Conservation (phyloP, 2,329 filamentous ascomycete species). For the Bipolaris cookei region DNA sequence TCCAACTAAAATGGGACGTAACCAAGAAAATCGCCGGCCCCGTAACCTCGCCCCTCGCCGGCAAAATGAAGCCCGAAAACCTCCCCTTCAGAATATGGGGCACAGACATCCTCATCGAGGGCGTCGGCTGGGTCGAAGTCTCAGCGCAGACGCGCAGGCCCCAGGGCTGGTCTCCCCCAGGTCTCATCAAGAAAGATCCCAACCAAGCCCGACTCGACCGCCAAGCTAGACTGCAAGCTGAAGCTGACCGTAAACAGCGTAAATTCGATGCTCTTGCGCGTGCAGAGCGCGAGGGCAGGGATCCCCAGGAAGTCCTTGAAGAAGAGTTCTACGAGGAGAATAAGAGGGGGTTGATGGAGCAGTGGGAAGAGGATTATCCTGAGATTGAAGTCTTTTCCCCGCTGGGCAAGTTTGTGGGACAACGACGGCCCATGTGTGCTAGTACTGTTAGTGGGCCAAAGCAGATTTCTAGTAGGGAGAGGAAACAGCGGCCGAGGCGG, state of each 20-base stretch:
- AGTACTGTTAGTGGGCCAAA: constrained; percentile 67
- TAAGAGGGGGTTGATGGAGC: constrained; percentile 20
- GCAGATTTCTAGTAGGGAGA: constrained; percentile 56
- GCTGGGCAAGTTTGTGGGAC: constrained; percentile 77
- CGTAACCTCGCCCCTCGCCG: constrained; percentile 68
- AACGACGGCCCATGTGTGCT: constrained; percentile 72
- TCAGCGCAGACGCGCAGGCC: constrained; percentile 73
- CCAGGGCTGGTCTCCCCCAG: constrained; percentile 39
- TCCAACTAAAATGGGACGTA: constrained; percentile 79
- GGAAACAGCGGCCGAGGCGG: constrained; percentile 65
- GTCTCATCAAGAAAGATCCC: constrained; percentile 58
- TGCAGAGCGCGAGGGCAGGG: constrained; percentile 19
- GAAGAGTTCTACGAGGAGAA: constrained; percentile 29
- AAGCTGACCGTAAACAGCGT: constrained; percentile 20
- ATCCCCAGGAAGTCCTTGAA: constrained; percentile 41
- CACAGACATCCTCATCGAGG: constrained; percentile 86
- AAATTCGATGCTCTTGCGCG: constrained; percentile 30
- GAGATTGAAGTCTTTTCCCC: constrained; percentile 85
- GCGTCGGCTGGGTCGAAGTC: constrained; percentile 91
- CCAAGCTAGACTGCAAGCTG: constrained; percentile 10
- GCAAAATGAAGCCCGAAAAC: constrained; percentile 67
- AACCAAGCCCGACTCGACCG: constrained; percentile 33
- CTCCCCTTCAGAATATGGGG: constrained; percentile 82
- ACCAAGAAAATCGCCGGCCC: constrained; percentile 80
- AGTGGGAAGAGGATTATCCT: constrained; percentile 59